These are phyloP conservation scores for Teunomyces pallodes DNA, from an alignment of 805 yeast genomes.

Conservation along the genomic window DNA sequence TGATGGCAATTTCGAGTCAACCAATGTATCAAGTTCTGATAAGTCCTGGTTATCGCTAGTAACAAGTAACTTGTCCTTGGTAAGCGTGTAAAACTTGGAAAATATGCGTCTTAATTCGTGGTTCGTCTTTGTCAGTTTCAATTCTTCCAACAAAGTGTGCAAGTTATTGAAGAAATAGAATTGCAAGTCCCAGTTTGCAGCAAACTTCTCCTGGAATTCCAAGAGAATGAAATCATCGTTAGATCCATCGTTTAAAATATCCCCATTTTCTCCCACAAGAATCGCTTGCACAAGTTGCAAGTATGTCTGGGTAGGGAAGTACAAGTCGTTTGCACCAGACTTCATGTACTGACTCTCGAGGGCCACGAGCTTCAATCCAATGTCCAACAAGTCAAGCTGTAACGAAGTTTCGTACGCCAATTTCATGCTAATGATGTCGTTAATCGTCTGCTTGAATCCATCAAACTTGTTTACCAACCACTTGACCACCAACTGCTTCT, in stretches of 20 bases:
- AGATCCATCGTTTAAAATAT: slow-evolving; percentile 44
- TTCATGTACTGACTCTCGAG: slow-evolving; percentile 55
- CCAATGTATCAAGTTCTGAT: slow-evolving; percentile 26
- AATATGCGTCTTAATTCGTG: slow-evolving; percentile 21
- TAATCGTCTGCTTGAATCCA: slow-evolving; percentile 46
- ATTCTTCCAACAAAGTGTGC: slow-evolving; percentile 18
- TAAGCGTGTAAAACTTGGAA: slow-evolving; percentile 40
- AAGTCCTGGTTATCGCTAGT: slow-evolving; percentile 13
- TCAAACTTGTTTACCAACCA: slow-evolving; percentile 66
- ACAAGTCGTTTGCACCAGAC: slow-evolving; percentile 50
- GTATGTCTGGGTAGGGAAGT: slow-evolving; percentile 59
- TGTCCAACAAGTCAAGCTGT: slow-evolving; percentile 53
- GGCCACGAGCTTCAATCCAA: slow-evolving; percentile 52
- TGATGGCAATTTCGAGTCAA: slow-evolving; percentile 34
- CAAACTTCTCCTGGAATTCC: slow-evolving; percentile 57
- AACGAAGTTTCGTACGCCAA: slow-evolving; percentile 48
- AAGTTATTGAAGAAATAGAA: slow-evolving; percentile 64
- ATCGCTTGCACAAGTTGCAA: slow-evolving; percentile 37
- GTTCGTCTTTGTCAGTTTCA: slow-evolving; percentile 15
- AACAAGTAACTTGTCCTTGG: slow-evolving; percentile 27
- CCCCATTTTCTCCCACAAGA: slow-evolving; percentile 30
- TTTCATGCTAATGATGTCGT: slow-evolving; percentile 38
- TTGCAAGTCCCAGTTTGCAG: slow-evolving; percentile 71
- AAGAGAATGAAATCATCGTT: slow-evolving; percentile 46
- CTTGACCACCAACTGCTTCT: slow-evolving; percentile 47